Evolutionary conservation across 2,329 filamentous ascomycete species (phyloP).

Genomic region (Sporothrix schenckii): DNA sequence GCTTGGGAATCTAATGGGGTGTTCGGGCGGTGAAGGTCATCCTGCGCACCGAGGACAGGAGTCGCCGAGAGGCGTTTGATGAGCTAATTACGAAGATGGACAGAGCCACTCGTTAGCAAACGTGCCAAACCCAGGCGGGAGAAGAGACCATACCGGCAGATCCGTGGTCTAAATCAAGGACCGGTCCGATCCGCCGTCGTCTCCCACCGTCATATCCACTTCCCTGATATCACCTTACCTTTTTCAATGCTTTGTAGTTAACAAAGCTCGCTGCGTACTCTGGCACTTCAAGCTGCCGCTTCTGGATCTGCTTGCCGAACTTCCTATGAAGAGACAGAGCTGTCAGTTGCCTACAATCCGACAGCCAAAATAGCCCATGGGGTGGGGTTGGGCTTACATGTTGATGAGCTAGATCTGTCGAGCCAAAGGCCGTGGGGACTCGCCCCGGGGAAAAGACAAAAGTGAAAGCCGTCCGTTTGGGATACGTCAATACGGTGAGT

Average conservation of each 20-base stretch:
- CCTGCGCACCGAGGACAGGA: slow-evolving; percentile 77
- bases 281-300: slow-evolving; percentile 96
- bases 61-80: slow-evolving; percentile 98
- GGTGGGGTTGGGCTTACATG: slow-evolving; percentile 42
- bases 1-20: slow-evolving; percentile 74
- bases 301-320: slow-evolving; percentile 99
- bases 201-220: not conserved
- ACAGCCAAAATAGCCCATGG: too few species aligned
- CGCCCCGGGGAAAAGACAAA: slow-evolving; percentile 24
- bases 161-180: not conserved
- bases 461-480: not conserved
- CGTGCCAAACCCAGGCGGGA: not conserved
- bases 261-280: slow-evolving; percentile 99
- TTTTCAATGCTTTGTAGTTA: slow-evolving; percentile 98
- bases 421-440: slow-evolving; percentile 28
- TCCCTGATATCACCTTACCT: slow-evolving; percentile 57
- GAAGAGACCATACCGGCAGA: slow-evolving; percentile 28
- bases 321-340: slow-evolving; percentile 67
- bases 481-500: not conserved
- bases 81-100: slow-evolving; percentile 61
- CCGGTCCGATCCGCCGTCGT: slow-evolving; percentile 6
- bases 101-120: not conserved
- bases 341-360: not conserved
- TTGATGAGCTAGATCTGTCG: slow-evolving; percentile 39
- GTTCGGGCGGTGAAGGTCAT: slow-evolving; percentile 57